Evolutionary conservation across 2,329 filamentous ascomycete genomes (phyloP).

Genomic region (Trichophyton mentagrophytes): DNA sequence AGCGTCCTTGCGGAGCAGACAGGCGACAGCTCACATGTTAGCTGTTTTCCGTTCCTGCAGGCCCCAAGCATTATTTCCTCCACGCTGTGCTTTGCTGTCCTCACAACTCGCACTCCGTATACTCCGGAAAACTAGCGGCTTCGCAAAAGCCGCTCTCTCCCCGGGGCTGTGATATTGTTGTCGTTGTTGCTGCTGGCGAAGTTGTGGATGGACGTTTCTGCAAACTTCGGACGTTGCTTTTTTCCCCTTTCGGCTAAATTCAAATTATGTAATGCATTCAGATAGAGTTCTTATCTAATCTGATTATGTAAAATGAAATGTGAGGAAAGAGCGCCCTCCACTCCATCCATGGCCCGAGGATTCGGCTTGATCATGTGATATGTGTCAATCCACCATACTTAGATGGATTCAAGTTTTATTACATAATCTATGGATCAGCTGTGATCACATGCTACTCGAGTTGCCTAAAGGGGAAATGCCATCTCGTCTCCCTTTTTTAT

Average conservation of each 20-base stretch:
- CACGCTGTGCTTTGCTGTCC: background rate
- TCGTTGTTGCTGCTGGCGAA: background rate
- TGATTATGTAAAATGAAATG: background rate
- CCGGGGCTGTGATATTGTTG: too few species aligned
- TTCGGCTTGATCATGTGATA: background rate
- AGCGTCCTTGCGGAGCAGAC: background rate
- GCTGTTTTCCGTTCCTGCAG: background rate
- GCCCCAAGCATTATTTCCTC: background rate
- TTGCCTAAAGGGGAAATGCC: background rate
- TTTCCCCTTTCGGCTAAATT: background rate
- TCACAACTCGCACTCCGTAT: too few species aligned
- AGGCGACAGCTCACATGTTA: background rate
- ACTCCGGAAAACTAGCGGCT: too few species aligned
- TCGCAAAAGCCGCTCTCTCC: too few species aligned
- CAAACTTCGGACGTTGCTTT: background rate
- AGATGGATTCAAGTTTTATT: background rate
- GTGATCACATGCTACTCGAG: background rate
- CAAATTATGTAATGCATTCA: background rate
- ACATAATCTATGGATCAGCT: background rate
- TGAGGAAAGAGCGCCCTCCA: background rate
- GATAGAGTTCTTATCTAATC: too few species aligned
- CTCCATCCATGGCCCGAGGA: too few species aligned
- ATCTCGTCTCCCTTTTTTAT: background rate
- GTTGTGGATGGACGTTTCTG: background rate
- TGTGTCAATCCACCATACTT: too few species aligned